phyloP scores from a whole-genome alignment of 2,329 filamentous ascomycete genomes.

The Epichloe baconii region DNA sequence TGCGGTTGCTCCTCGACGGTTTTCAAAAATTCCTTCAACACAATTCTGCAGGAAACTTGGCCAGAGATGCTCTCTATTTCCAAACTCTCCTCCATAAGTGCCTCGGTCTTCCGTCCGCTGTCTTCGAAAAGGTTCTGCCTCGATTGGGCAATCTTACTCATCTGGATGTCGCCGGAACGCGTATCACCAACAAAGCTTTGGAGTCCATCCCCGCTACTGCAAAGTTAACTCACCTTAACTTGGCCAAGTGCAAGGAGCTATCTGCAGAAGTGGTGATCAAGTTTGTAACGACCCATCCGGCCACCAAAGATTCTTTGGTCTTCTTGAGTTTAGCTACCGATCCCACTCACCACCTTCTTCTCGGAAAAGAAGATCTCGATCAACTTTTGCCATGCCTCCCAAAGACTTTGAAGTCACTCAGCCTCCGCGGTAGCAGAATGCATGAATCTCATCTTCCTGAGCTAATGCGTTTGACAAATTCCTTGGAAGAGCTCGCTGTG shows the following conservation, averaged over 20 bases:
- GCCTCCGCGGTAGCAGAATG: conserved; percentile 63
- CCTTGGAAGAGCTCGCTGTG: conserved; percentile 63
- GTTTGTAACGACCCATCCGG: conserved; percentile 59
- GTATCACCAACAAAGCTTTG: conserved; percentile 59
- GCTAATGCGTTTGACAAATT: conserved; percentile 51
- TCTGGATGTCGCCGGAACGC: conserved; percentile 66
- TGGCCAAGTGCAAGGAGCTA: conserved; percentile 62
- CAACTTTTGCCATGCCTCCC: conserved; percentile 54
- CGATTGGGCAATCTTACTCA: conserved; percentile 58
- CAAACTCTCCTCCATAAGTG: conserved; percentile 70
- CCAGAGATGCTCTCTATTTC: conserved; percentile 45
- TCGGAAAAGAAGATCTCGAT: conserved; percentile 52
- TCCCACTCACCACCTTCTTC: conserved; percentile 55
- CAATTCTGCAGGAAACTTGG: conserved; percentile 38
- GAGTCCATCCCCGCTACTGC: conserved; percentile 59
- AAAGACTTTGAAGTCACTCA: conserved; percentile 55
- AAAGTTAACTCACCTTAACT: conserved; percentile 61
- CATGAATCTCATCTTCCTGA: conserved; percentile 48
- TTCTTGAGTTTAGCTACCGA: conserved; percentile 65
- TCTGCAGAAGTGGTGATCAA: conserved; percentile 53
- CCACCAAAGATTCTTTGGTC: conserved; percentile 48
- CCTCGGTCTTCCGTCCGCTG: conserved; percentile 50
- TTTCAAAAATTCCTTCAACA: conserved; percentile 54
- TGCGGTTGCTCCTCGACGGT: conserved; percentile 57
- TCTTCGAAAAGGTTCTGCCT: conserved; percentile 60